phyloP scores from a whole-genome alignment of 2,329 filamentous ascomycete species.

The Beauveria pseudobassiana region DNA sequence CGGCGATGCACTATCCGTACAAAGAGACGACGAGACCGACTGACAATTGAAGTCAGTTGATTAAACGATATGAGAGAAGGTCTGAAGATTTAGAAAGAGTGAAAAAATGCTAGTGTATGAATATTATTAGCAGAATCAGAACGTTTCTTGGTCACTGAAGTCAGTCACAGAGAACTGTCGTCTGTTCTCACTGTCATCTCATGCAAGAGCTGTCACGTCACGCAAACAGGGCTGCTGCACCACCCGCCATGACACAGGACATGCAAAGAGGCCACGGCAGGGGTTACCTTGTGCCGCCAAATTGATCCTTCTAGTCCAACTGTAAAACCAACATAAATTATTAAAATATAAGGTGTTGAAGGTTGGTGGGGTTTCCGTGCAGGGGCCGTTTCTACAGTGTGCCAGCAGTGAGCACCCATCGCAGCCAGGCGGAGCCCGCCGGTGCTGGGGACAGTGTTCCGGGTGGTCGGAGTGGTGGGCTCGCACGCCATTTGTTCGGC shows the following conservation, averaged over 20 bases:
- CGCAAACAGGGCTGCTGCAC: neutral
- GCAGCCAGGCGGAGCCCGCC: neutral
- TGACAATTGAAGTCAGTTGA: too few relatives aligned
- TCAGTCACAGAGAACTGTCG: neutral
- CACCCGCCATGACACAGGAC: neutral
- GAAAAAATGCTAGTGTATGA: too few relatives aligned
- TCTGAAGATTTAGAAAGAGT: neutral
- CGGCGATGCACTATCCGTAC: neutral
- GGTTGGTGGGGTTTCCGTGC: neutral
- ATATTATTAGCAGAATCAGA: too few relatives aligned
- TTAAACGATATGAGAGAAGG: too few relatives aligned
- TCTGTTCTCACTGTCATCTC: neutral
- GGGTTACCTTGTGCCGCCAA: neutral
- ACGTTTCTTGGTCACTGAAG: neutral
- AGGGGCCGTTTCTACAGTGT: neutral
- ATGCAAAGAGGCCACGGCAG: neutral
- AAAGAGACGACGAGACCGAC: too few relatives aligned
- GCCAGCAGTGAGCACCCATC: neutral
- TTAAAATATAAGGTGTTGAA: neutral
- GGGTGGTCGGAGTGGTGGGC: conserved; percentile 1
- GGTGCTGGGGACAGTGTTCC: neutral
- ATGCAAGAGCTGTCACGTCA: neutral
- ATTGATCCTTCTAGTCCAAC: neutral
- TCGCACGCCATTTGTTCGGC: conserved; percentile 1
- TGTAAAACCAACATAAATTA: neutral